These are phyloP conservation scores for Phyllosticta citribraziliensis DNA, from an alignment of 2,329 filamentous ascomycete species.

Conservation along the genomic window DNA sequence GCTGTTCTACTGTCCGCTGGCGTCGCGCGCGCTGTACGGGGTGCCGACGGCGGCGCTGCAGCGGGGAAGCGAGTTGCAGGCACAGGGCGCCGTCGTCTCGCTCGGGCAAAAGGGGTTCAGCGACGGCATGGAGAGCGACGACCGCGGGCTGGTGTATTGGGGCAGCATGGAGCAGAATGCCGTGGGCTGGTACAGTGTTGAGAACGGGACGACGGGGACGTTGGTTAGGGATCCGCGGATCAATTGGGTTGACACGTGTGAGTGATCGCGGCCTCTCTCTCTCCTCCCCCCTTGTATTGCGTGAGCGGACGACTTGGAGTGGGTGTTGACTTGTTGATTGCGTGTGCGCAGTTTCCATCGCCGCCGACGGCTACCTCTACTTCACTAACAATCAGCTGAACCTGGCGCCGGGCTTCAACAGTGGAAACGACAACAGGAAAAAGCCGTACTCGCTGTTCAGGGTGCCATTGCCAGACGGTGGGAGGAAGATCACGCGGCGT, in stretches of 20 bases:
- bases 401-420: slow-evolving; percentile 26
- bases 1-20: slow-evolving; percentile 38
- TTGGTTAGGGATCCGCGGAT: slow-evolving; percentile 39
- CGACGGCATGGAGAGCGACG: slow-evolving; percentile 44
- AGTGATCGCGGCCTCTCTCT: slow-evolving; percentile 13
- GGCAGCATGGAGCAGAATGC: slow-evolving; percentile 42
- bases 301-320: background rate
- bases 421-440: slow-evolving; percentile 33
- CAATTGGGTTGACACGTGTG: slow-evolving; percentile 42
- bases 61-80: slow-evolving; percentile 30
- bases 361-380: slow-evolving; percentile 41
- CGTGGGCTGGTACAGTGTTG: slow-evolving; percentile 36
- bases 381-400: slow-evolving; percentile 45
- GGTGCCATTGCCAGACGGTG: slow-evolving; percentile 32
- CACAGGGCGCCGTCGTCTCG: slow-evolving; percentile 33
- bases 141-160: slow-evolving; percentile 39
- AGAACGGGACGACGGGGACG: slow-evolving; percentile 32
- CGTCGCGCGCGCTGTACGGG: slow-evolving; percentile 35
- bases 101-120: slow-evolving; percentile 40
- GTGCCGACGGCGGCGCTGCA: slow-evolving; percentile 36
- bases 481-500: slow-evolving; percentile 27
- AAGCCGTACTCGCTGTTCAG: slow-evolving; percentile 36
- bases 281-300: background rate
- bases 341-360: slow-evolving; percentile 24
- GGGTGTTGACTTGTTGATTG: background rate